Percentiles rank a stretch among this genome's conserved stretches.
Conservation (phyloP, 495 filamentous ascomycete genomes). For the Aspergillus sparsus region DNA sequence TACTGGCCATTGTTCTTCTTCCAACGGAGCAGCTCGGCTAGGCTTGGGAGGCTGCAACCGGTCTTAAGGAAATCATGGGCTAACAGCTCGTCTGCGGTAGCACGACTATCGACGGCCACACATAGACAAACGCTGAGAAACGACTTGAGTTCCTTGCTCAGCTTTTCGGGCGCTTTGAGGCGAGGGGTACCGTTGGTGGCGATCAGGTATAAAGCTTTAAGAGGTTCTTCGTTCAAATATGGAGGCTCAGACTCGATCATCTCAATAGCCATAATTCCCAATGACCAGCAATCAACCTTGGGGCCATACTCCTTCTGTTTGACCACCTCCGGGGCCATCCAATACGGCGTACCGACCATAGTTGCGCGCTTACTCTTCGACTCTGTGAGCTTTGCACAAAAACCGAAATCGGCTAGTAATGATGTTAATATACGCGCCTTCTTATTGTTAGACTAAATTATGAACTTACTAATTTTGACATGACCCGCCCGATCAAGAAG, state of each 20-base stretch:
- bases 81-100: slow-evolving; percentile 84
- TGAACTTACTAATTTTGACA: slow-evolving; percentile 89
- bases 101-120: slow-evolving; percentile 92
- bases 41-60: slow-evolving; percentile 71
- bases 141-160: slow-evolving; percentile 93
- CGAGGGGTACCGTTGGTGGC: slow-evolving; percentile 96
- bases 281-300: slow-evolving; percentile 98
- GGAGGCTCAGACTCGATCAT: slow-evolving; percentile 99
- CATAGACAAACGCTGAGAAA: slow-evolving; percentile 95
- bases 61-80: slow-evolving; percentile 72
- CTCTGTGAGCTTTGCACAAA: slow-evolving; percentile 98
- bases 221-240: slow-evolving; percentile 95
- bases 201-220: slow-evolving; percentile 94
- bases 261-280: slow-evolving; percentile 99
- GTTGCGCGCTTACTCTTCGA: slow-evolving; percentile 95
- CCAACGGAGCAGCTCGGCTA: slow-evolving; percentile 82
- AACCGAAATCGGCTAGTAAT: slow-evolving; percentile 86
- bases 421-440: slow-evolving; percentile 13
- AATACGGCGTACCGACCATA: slow-evolving; percentile 99
- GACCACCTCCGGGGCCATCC: slow-evolving; percentile 99
- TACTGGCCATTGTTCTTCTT: slow-evolving; percentile 51
- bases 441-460: too few species aligned
- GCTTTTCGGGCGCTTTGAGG: slow-evolving; percentile 94
- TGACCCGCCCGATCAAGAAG: slow-evolving; percentile 89
- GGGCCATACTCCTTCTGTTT: slow-evolving; percentile 98